phyloP scores from a whole-genome alignment of 306 rosid genomes.

The Medicago lupulina region DNA sequence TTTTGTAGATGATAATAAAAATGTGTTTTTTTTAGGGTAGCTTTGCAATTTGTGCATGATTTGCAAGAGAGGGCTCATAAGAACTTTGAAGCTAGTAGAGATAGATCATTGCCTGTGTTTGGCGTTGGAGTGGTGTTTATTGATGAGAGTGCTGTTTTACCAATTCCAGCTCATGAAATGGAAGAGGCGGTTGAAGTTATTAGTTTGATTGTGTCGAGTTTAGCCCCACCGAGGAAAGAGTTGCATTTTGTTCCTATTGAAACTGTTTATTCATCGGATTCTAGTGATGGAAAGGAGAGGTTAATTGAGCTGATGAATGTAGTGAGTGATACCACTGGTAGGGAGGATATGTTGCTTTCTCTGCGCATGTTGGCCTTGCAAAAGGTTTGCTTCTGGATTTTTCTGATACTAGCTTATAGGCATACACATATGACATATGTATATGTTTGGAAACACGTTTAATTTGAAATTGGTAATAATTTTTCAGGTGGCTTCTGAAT shows the following conservation, averaged over 20 bases:
- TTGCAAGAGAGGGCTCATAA: slow-evolving; percentile 78
- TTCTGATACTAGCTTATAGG: slow-evolving; percentile 1
- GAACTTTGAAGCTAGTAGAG: slow-evolving; percentile 91
- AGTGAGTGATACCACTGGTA: slow-evolving; percentile 78
- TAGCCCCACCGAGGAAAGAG: slow-evolving; percentile 67
- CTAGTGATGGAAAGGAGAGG: slow-evolving; percentile 57
- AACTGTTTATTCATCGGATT: slow-evolving; percentile 57
- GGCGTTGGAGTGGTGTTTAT: slow-evolving; percentile 87
- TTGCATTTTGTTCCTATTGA: slow-evolving; percentile 77
- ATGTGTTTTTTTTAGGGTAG: slow-evolving; percentile 60
- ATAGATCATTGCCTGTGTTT: slow-evolving; percentile 83
- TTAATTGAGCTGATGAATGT: slow-evolving; percentile 51
- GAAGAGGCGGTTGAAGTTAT: slow-evolving; percentile 56
- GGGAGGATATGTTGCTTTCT: slow-evolving; percentile 76
- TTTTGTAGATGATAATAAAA: slow-evolving; percentile 7
- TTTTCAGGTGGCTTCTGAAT: slow-evolving; percentile 65
- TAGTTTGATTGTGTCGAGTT: slow-evolving; percentile 56
- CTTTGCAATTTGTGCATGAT: slow-evolving; percentile 86
- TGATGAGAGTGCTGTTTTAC: slow-evolving; percentile 63
- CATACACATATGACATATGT: neutral
- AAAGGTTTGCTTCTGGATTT: slow-evolving; percentile 61
- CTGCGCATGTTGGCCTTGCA: slow-evolving; percentile 80
- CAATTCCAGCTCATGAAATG: slow-evolving; percentile 54
- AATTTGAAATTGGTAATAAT: neutral
- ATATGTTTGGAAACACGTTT: neutral